phyloP scores from a whole-genome alignment of 2,329 filamentous ascomycete genomes.

The Fusarium euwallaceae region DNA sequence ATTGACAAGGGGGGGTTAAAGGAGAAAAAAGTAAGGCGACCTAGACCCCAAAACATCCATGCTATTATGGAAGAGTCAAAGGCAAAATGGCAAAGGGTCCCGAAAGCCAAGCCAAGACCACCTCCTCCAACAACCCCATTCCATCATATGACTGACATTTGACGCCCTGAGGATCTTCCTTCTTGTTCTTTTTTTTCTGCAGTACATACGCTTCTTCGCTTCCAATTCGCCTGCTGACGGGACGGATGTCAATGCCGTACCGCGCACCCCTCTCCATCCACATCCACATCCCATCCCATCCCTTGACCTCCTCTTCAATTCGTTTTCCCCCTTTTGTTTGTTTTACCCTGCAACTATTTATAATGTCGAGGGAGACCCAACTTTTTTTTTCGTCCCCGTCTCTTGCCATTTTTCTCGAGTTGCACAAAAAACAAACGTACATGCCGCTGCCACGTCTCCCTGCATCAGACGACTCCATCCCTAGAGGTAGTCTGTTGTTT shows the following conservation, averaged over 20 bases:
- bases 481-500: constrained; percentile 14
- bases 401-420: constrained; percentile 8
- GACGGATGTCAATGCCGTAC: constrained; percentile 41
- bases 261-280: constrained; percentile 3
- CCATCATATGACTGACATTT: constrained; percentile 32
- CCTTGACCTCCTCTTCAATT: constrained; percentile 13
- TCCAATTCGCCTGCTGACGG: not conserved
- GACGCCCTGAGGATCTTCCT: constrained; percentile 25
- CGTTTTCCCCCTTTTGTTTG: constrained; percentile 29
- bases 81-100: constrained; percentile 3
- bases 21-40: constrained; percentile 15
- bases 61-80: not conserved
- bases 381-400: not conserved
- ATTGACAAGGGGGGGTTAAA: constrained; percentile 3
- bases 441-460: constrained; percentile 35
- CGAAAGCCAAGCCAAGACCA: constrained; percentile 6
- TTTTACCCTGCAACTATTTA: constrained; percentile 25
- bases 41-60: not conserved
- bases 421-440: constrained; percentile 22
- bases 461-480: constrained; percentile 17
- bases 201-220: not conserved
- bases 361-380: constrained; percentile 30
- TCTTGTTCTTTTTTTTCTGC: not conserved
- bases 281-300: no score
- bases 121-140: constrained; percentile 10